Evolutionary conservation across 306 rosid genomes (phyloP).

Genomic region (Gastrolobium bilobum): DNA sequence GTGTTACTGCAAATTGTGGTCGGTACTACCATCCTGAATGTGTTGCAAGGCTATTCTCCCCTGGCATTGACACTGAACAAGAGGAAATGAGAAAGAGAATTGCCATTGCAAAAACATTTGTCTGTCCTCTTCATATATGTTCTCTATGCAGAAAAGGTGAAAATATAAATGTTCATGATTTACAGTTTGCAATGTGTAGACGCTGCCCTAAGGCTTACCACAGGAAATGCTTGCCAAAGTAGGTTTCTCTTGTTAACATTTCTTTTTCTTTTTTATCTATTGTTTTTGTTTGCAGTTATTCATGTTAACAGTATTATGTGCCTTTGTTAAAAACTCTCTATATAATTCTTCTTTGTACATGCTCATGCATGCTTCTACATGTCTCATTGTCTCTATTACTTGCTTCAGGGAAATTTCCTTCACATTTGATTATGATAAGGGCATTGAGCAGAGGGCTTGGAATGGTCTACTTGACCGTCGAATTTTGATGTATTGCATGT

Average conservation of each 20-base stretch:
- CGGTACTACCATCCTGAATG: constrained; percentile 72
- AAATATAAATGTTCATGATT: constrained; percentile 55
- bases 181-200: constrained; percentile 72
- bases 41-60: constrained; percentile 60
- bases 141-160: constrained; percentile 63
- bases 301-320: constrained; percentile 23
- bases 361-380: constrained; percentile 18
- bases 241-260: constrained; percentile 35
- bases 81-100: constrained; percentile 51
- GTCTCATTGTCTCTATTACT: constrained; percentile 40
- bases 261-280: constrained; percentile 4
- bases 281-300: constrained; percentile 15
- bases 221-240: constrained; percentile 79
- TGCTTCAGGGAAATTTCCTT: constrained; percentile 62
- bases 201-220: constrained; percentile 81
- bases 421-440: constrained; percentile 38
- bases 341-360: constrained; percentile 26
- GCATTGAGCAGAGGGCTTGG: constrained; percentile 70
- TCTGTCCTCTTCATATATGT: constrained; percentile 77
- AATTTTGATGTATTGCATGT: constrained; percentile 78
- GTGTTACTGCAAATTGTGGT: constrained; percentile 70
- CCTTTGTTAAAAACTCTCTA: constrained; percentile 23
- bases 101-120: constrained; percentile 60
- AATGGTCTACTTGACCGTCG: constrained; percentile 61
- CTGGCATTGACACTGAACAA: constrained; percentile 43